Evolutionary conservation across 2,329 filamentous ascomycete genomes (phyloP), one percentile per base, ranked within the genome.

Genomic region (Nemania abortiva): DNA sequence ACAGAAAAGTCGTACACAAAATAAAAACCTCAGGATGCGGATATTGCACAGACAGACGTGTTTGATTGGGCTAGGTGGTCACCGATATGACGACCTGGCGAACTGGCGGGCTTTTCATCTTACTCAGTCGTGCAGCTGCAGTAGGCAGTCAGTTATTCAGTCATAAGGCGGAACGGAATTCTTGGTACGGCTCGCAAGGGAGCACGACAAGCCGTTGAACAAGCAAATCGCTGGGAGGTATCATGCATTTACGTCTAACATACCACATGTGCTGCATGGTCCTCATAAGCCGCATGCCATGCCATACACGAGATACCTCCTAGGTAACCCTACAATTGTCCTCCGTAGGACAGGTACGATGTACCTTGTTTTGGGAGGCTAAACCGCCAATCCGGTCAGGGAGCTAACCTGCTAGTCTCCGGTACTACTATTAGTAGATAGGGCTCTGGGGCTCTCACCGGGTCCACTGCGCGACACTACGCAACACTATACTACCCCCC

Each of bases 51-150:
- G 5, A 34, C 22, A 20, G 18, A 1, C 56, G 6, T 29, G 24
- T 45, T 53, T 67, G 39, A 70, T 70, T 71, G 69, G 66, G 31
- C 52, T 68, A 50, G 31, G 45, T 2, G 29, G 54, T 62, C 53
- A 61, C 59, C 62, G 69, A 63, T 61, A 66, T 58, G 63, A 69
- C 65, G 47, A 42, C 61, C 24, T n/a, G 18, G 47, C 34, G 49
- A 67, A 31, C 18, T 52, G 52, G 64, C 58, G 62, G 64, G 22
- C 31, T 59, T 39, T 50, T 39, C 37, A 66, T 74, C 72, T 74
- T 72, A 74, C 69, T 74, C 69, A 74, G 72, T 7, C 34, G 34
- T 37, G 34, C 34, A 37, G 58, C 11, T 57, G 65, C 62, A 53
- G 45, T 37, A 39, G 42, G 22, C 31, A 58, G 63, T 47, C 42